Evolutionary conservation across 208 protist species (phyloP).

Genomic region (Wallacemonas rigidus): DNA sequence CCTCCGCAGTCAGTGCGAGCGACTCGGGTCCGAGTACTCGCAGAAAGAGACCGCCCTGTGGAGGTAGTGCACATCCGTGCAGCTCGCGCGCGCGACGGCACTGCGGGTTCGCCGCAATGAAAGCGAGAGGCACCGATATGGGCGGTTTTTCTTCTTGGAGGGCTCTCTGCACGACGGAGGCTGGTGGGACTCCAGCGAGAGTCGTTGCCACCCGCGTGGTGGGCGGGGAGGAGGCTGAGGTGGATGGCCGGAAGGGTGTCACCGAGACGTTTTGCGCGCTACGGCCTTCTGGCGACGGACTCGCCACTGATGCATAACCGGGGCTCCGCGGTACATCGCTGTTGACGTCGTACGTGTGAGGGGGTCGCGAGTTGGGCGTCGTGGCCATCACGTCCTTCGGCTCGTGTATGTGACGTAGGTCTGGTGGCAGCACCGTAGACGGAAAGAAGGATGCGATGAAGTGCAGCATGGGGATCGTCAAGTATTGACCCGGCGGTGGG

Average conservation of each 20-base stretch:
- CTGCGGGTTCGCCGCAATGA: conserved; percentile 36
- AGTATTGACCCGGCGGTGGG: neutral
- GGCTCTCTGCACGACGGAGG: neutral
- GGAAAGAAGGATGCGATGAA: conserved; percentile 17
- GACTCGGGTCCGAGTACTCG: conserved; percentile 19
- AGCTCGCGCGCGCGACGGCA: conserved; percentile 42
- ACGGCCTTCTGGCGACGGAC: too few species aligned
- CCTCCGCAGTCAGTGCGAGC: conserved; percentile 2
- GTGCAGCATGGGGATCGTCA: conserved; percentile 9
- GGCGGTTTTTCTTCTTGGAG: conserved; percentile 14
- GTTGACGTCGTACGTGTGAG: too few species aligned
- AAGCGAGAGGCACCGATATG: conserved; percentile 39
- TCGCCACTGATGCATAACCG: too few species aligned
- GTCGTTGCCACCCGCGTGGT: too few species aligned
- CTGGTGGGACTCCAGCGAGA: neutral
- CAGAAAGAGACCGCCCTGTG: conserved; percentile 41
- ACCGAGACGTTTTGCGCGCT: too few species aligned
- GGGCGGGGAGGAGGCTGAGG: too few species aligned
- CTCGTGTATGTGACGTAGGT: conserved; percentile 1
- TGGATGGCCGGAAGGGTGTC: too few species aligned
- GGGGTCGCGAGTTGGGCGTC: neutral
- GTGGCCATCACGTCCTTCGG: neutral
- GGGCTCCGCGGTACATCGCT: too few species aligned
- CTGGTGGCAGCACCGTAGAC: conserved; percentile 9
- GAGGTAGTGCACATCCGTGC: conserved; percentile 47